phyloP scores from a whole-genome alignment of 352 stramenopile genomes.

The Aphanomyces stellatus region DNA sequence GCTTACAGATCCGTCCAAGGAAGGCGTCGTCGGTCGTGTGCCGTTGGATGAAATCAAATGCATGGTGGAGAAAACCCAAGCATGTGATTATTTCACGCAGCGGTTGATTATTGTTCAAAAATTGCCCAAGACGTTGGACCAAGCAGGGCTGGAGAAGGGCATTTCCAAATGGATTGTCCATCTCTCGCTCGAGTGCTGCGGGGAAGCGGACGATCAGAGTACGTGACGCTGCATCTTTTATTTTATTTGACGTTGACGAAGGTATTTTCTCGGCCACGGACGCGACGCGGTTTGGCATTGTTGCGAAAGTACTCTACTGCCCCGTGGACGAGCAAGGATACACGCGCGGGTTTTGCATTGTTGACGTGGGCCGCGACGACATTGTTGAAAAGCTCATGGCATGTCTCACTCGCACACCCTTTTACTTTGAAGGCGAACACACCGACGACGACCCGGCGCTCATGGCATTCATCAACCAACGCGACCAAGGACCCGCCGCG shows the following conservation, averaged over 20 bases:
- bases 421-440: slow-evolving; percentile 50
- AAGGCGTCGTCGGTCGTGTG: slow-evolving; percentile 28
- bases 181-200: slow-evolving; percentile 60
- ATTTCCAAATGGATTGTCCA: slow-evolving; percentile 55
- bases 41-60: slow-evolving; percentile 48
- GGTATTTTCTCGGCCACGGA: slow-evolving; percentile 51
- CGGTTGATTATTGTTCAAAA: slow-evolving; percentile 59
- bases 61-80: slow-evolving; percentile 26
- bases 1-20: slow-evolving; percentile 31
- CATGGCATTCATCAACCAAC: slow-evolving; percentile 27
- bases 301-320: slow-evolving; percentile 47
- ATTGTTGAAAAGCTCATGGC: slow-evolving; percentile 43
- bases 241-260: too few species aligned
- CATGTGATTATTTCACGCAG: slow-evolving; percentile 34
- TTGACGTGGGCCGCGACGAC: slow-evolving; percentile 60
- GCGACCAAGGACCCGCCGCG: slow-evolving; percentile 18
- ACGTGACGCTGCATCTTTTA: too few species aligned
- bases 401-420: slow-evolving; percentile 36
- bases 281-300: slow-evolving; percentile 50
- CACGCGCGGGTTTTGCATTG: slow-evolving; percentile 47
- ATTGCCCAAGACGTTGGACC: slow-evolving; percentile 43
- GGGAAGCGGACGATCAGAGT: slow-evolving; percentile 67
- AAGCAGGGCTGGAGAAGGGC: slow-evolving; percentile 29
- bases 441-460: slow-evolving; percentile 36
- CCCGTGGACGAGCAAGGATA: slow-evolving; percentile 38